These are phyloP conservation scores for Kodamaea alishanica DNA, from an alignment of 1,139 yeast genomes.

Conservation along the genomic window DNA sequence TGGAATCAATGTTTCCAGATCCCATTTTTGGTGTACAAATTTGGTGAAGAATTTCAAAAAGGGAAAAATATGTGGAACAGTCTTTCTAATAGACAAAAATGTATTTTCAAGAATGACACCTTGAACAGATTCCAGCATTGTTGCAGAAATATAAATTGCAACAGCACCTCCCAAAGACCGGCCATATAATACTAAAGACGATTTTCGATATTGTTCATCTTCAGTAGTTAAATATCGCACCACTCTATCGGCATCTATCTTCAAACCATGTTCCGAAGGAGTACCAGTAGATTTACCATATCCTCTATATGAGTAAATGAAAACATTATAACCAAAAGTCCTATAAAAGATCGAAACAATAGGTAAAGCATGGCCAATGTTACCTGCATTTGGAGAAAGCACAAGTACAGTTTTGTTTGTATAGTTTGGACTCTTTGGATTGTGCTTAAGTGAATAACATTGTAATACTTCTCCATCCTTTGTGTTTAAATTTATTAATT, in stretches of 20 bases:
- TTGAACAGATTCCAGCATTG: constrained; percentile 43
- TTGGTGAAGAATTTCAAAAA: constrained; percentile 51
- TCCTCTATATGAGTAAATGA: constrained; percentile 86
- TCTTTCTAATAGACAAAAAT: constrained; percentile 70
- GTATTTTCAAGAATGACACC: constrained; percentile 85
- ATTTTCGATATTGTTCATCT: constrained; percentile 47
- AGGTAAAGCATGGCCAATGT: constrained; percentile 90
- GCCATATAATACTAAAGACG: constrained; percentile 72
- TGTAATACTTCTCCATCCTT: constrained; percentile 56
- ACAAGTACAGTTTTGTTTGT: constrained; percentile 69
- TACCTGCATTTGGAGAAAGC: constrained; percentile 93
- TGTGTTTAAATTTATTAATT: constrained; percentile 59
- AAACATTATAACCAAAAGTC: constrained; percentile 69
- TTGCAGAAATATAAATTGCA: constrained; percentile 74
- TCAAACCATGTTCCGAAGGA: constrained; percentile 77
- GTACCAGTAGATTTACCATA: constrained; percentile 82
- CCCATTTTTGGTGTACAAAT: constrained; percentile 81
- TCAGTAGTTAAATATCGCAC: constrained; percentile 55
- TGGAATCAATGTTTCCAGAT: constrained; percentile 61
- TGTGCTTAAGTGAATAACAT: constrained; percentile 48
- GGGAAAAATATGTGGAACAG: constrained; percentile 83
- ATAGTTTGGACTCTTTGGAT: constrained; percentile 37
- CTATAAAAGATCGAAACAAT: constrained; percentile 69
- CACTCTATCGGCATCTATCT: constrained; percentile 75
- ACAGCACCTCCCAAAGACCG: constrained; percentile 95